Conservation (phyloP, 805 yeast species). For the Tetrapisispora namnaoensis region DNA sequence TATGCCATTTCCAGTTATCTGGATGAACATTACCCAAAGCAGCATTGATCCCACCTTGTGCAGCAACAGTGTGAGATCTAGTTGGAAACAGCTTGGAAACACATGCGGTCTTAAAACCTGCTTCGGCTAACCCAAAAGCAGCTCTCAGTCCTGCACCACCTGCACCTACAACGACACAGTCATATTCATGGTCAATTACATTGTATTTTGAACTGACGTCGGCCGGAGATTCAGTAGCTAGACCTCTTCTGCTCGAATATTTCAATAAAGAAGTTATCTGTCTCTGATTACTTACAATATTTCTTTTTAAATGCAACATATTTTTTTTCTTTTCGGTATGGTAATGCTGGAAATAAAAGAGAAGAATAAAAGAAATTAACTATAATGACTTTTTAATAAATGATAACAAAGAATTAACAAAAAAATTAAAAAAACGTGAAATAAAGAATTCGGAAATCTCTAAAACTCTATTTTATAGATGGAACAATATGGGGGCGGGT, state of each 20-base stretch:
- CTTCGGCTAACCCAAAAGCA: slow-evolving; percentile 94
- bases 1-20: slow-evolving; percentile 99
- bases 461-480: too few relatives aligned
- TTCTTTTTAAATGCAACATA: slow-evolving; percentile 1
- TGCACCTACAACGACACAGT: slow-evolving; percentile 96
- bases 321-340: neutral
- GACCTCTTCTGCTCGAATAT: neutral
- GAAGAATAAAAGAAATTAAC: neutral
- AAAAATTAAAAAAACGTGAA: too few relatives aligned
- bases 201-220: slow-evolving; percentile 64
- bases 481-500: too few relatives aligned
- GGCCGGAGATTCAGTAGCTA: slow-evolving; percentile 7
- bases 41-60: slow-evolving; percentile 99
- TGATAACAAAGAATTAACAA: too few relatives aligned
- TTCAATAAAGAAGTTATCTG: neutral
- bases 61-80: slow-evolving; percentile 97
- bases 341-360: neutral
- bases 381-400: too few relatives aligned
- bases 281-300: neutral
- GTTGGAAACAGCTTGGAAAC: slow-evolving; percentile 95
- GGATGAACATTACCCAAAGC: slow-evolving; percentile 97
- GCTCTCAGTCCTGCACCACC: slow-evolving; percentile 99
- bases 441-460: too few relatives aligned
- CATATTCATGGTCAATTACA: slow-evolving; percentile 94
- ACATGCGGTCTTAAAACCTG: slow-evolving; percentile 97